phyloP scores from a whole-genome alignment of 345 rosid genomes.

The Hevea brasiliensis region DNA sequence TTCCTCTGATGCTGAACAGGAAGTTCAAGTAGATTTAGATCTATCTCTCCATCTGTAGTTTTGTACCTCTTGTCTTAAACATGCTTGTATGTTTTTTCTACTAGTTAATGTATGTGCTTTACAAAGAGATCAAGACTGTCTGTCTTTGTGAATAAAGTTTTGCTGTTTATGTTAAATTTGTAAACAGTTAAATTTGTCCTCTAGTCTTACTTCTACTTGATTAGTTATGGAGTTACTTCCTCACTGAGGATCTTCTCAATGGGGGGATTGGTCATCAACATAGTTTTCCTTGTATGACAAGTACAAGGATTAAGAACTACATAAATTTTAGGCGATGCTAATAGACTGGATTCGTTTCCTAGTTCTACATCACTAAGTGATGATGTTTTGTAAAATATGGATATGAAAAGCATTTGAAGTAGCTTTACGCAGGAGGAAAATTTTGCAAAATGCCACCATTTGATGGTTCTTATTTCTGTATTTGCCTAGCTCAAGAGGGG shows the following conservation, averaged over 20 bases:
- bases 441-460: no score
- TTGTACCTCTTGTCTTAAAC: background rate
- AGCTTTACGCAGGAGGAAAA: no score
- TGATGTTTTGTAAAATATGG: no score
- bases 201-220: no score
- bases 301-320: no score
- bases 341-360: background rate
- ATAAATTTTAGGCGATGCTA: background rate
- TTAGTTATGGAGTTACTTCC: no score
- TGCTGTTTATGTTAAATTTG: no score
- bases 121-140: background rate
- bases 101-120: background rate
- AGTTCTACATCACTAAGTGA: background rate
- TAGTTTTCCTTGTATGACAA: background rate
- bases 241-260: background rate
- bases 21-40: conserved; percentile 19
- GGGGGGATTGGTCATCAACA: background rate
- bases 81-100: background rate
- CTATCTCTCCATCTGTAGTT: conserved; percentile 33
- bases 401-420: no score
- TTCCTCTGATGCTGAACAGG: conserved; percentile 3
- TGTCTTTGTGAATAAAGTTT: background rate
- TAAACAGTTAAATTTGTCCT: no score
- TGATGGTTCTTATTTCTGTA: no score
- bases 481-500: no score